These are phyloP conservation scores for Xerocomellus intermedius DNA, from an alignment of 768 basidiomycete species.

Conservation along the genomic window DNA sequence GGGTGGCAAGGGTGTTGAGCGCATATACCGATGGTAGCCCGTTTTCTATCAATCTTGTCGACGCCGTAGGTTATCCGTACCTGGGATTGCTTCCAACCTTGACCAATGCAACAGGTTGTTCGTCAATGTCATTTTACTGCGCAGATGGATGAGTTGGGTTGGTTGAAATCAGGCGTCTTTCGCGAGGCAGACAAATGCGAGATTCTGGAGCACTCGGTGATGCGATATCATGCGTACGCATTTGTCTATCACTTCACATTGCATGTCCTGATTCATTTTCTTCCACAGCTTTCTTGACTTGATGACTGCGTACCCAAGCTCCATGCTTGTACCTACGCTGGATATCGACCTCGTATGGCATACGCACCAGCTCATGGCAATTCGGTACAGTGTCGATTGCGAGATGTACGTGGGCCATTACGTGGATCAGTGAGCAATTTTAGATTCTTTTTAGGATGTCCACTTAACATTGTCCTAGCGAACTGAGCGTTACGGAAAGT, in stretches of 20 bases:
- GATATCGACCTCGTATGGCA: constrained; percentile 80
- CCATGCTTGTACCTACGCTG: constrained; percentile 59
- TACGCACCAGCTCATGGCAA: constrained; percentile 60
- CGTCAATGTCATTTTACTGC: constrained; percentile 55
- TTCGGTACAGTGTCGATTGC: constrained; percentile 47
- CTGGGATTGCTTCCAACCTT: neutral
- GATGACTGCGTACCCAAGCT: constrained; percentile 41
- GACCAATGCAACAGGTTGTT: constrained; percentile 40
- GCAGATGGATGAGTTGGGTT: constrained; percentile 52
- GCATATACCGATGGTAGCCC: constrained; percentile 52
- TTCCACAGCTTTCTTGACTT: constrained; percentile 52
- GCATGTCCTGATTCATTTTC: neutral
- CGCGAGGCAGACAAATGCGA: constrained; percentile 32
- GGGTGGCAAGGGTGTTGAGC: constrained; percentile 43
- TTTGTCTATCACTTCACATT: neutral
- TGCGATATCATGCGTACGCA: constrained; percentile 58
- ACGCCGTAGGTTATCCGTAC: constrained; percentile 42
- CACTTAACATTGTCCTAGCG: constrained; percentile 33
- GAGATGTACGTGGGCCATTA: constrained; percentile 41
- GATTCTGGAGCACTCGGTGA: constrained; percentile 47
- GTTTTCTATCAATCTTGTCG: constrained; percentile 57
- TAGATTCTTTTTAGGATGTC: neutral
- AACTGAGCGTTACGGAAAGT: constrained; percentile 48
- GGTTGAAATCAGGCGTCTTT: constrained; percentile 48
- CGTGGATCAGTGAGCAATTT: constrained; percentile 51